Evolutionary conservation across 768 basidiomycete genomes (phyloP), one percentile per base, ranked within the genome.

Genomic region (Fibroporia radiculosa): DNA sequence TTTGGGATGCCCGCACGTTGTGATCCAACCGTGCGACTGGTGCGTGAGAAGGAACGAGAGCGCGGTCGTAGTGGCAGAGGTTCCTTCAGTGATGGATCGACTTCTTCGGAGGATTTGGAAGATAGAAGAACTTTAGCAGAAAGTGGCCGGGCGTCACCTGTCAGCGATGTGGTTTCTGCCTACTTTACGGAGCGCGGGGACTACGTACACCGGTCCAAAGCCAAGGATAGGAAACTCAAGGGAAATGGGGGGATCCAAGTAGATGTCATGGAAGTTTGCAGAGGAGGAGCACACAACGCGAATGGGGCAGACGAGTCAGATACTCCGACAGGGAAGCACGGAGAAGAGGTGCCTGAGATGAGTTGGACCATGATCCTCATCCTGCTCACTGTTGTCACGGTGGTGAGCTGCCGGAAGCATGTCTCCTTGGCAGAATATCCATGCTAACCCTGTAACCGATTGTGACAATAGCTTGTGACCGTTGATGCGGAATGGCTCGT

Each of bases 401-500:
- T 76, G 23, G 84, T 86, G 54, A 56, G 77, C 66, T 14, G n/a
- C n/a, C n/a, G n/a, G n/a, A n/a, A n/a, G n/a, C n/a, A n/a, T n/a
- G n/a, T n/a, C n/a, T 12, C 18, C 25, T 23, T n/a, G 8, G n/a
- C n/a, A n/a, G n/a, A n/a, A n/a, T n/a, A n/a, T n/a, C n/a, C n/a
- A n/a, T 22, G 19, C 18, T 14, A 23, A 20, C 19, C n/a, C n/a
- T n/a, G 35, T 41, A 12, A 45, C 49, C 11, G 20, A 28, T 36
- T 6, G 6, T 6, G n/a, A n/a, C 26, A 33, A 14, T 31, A 76
- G 72, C 52, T 79, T 4, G 78, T 75, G 19, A 71, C 78, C 10
- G 59, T 84, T 46, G 81, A 73, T 5, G 82, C 83, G 8, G 83
- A 84, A 54, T 78, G 72, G 63, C 69, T 97, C 13, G 91, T 97